Base-by-base conservation (phyloP, 2,329 filamentous ascomycete genomes). In the Talaromyces funiculosus region DNA sequence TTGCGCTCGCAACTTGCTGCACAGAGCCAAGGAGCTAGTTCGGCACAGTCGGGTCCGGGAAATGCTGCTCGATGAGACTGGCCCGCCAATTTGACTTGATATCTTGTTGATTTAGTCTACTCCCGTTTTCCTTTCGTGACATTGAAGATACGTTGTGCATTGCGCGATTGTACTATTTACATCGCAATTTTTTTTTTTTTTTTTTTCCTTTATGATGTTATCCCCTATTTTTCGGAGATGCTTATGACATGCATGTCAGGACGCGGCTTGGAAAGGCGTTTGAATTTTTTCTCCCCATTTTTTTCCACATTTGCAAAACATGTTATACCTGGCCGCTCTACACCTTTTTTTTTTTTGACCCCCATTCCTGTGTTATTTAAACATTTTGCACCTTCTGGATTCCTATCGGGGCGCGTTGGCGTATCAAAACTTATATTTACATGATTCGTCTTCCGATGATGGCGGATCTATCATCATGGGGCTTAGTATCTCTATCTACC, bases 1-100 rank as follows among this genome's bases (percentile, higher is more conserved):
- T 65, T 80, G 22, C 72, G 73, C 59, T 71, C 73, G 22, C 77
- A 78, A 59, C 61, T 78, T 57, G 72, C 73, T 14, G 64, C 64
- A 38, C 29, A 64, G 14, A 63, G 62, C 54, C 62, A 60, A 33
- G 37, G 64, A n/a, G n/a, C n/a, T 29, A 59, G 14, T 56, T 29
- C 58, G 37, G 29, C 29, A 12, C 54, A 61, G 29, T 22, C 43
- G 12, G 31, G 31, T 33, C 12, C 31, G 6, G 51, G 33, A 7
- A 38, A 20, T 42, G 6, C 53, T 18, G 43, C 37, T 22, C 60
- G 60, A 51, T 58, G 33, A 58, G 20, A 45, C 26, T 33, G 26
- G 2, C 3, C n/a, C n/a, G 8, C n/a, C 14, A 33, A 31, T 10
- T 22, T 29, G 53, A 5, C 26, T 55, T 24, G 37, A 5, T 29